Evolutionary conservation across 2,329 filamentous ascomycete species (phyloP).

Genomic region (Zelopaecilomyces penicillatus): DNA sequence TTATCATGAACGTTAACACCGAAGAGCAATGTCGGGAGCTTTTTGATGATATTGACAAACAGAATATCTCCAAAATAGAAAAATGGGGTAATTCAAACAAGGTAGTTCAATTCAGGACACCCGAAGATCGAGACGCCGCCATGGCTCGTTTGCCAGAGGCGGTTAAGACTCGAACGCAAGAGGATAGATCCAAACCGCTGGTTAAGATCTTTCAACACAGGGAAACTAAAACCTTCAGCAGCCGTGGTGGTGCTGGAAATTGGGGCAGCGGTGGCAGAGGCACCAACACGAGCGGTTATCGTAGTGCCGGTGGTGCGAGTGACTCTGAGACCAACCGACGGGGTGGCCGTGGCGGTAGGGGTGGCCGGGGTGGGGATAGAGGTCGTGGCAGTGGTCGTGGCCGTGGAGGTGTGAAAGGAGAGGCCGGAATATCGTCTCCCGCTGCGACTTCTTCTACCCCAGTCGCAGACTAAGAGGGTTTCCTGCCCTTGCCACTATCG

Average conservation of each 20-base stretch:
- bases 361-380: conserved; percentile 51
- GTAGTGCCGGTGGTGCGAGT: conserved; percentile 71
- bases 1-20: conserved; percentile 76
- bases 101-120: conserved; percentile 75
- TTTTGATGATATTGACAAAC: conserved; percentile 73
- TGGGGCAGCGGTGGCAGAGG: conserved; percentile 62
- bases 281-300: conserved; percentile 61
- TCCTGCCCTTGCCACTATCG: too few species aligned
- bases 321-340: conserved; percentile 53
- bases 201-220: conserved; percentile 76
- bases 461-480: conserved; percentile 26
- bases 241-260: conserved; percentile 56
- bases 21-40: conserved; percentile 77
- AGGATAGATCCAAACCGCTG: conserved; percentile 69
- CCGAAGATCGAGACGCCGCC: conserved; percentile 72
- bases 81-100: conserved; percentile 74
- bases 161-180: conserved; percentile 62
- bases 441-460: conserved; percentile 44
- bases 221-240: conserved; percentile 45
- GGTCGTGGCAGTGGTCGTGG: conserved; percentile 49
- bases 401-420: conserved; percentile 50
- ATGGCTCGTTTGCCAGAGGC: conserved; percentile 68
- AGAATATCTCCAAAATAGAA: conserved; percentile 71
- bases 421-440: conserved; percentile 46
- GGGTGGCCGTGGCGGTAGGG: conserved; percentile 46